Evolutionary conservation across 345 rosid species (phyloP), one percentile per base, ranked within the genome.

Genomic region (Hirschfeldia incana): DNA sequence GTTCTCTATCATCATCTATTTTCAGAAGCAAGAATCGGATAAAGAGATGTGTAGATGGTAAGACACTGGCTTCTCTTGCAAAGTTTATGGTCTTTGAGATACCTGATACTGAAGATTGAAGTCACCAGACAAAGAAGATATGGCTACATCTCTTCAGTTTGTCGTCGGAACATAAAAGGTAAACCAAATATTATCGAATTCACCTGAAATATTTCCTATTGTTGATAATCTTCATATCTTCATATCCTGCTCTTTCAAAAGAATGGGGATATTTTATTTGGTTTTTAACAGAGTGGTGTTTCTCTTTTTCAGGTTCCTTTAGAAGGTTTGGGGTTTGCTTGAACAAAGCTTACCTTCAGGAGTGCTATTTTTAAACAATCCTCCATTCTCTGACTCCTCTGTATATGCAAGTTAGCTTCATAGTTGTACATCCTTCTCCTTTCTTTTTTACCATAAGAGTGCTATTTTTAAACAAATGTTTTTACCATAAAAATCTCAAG

Each of bases 121-220:
- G 68, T 69, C 65, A n/a, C 37, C 3, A 42, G 2, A 16, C 17
- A 92, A 94, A 82, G 97, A 94, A 88, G 98, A 94, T 76, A 90
- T 89, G 97, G 98, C 98, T 28, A 87, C 98, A 70, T 81, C 92
- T 72, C 89, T 94, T 78, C 98, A 92, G 63, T 91, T 94, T 85
- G 97, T 94, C 68, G 89, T 97, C 37, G 98, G 98, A 84, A 94
- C 98, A 64, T 92, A 97, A 21, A 92, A 92, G 98, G 98, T 92
- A 74, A 70, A 57, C 39, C 4, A 34, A 64, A 16, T 42, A 64
- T 36, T 12, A 13, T 49, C 7, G 2, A 13, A 46, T 46, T 12
- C 53, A 46, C 39, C 33, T 64, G 44, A 70, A 32, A 71, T 33
- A 11, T 55, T 63, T 9, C 15, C 34, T 62, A 10, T 62, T 62